phyloP scores from a whole-genome alignment of 371 early-diverging fungal genomes.

The Conidiobolus incongruus region DNA sequence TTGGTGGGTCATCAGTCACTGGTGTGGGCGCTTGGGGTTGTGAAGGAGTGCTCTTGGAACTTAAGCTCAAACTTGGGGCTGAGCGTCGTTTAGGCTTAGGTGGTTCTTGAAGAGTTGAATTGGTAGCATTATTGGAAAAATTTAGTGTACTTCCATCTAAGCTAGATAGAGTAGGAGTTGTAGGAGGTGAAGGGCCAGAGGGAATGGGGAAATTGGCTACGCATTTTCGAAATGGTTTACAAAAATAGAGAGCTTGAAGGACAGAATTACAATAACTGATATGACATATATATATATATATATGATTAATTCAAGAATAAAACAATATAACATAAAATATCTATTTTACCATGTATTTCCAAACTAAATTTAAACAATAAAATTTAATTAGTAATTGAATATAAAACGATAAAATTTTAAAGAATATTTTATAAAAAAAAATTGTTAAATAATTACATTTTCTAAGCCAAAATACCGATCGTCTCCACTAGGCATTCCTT shows the following conservation, averaged over 20 bases:
- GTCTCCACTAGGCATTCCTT: slow-evolving; percentile 9
- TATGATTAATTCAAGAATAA: too few species aligned
- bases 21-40: slow-evolving; percentile 4
- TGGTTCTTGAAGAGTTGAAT: background rate
- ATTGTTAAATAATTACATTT: slow-evolving; percentile 37
- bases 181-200: slow-evolving; percentile 4
- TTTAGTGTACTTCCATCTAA: background rate
- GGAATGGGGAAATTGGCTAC: slow-evolving; percentile 42
- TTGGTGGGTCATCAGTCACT: slow-evolving; percentile 16
- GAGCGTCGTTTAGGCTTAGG: slow-evolving; percentile 7
- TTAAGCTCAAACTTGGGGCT: background rate
- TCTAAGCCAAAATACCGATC: slow-evolving; percentile 41
- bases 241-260: slow-evolving; percentile 85
- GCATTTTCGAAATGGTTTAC: slow-evolving; percentile 85
- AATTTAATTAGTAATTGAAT: too few species aligned
- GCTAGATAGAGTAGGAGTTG: background rate
- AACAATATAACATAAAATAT: too few species aligned
- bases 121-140: background rate
- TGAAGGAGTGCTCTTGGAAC: background rate
- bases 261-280: slow-evolving; percentile 86
- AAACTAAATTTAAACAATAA: too few species aligned
- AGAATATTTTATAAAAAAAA: too few species aligned
- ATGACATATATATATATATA: background rate
- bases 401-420: too few species aligned
- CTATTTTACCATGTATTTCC: slow-evolving; percentile 66